Evolutionary conservation across 345 rosid species (phyloP), one percentile per base, ranked within the genome.

Genomic region (Excoecaria agallocha): DNA sequence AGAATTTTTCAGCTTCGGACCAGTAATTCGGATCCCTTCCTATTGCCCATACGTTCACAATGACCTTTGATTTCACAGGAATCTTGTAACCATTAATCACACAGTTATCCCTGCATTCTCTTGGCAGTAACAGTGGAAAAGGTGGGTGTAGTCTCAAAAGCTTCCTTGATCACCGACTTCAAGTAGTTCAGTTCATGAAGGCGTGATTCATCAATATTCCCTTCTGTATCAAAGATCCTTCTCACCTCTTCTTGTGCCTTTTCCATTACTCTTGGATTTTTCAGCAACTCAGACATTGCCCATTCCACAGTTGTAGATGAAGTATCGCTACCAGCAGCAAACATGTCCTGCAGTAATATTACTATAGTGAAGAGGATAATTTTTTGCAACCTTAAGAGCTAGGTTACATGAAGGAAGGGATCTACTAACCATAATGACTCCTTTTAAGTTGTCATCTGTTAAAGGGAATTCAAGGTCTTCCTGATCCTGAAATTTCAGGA

Each of bases 111-210:
- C 74, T 15, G 10, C 74, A 41, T 71, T 59, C 24, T 71, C 67
- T 71, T 9, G 74, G 74, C 3, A 71, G 3, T 30, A 71, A 7
- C 43, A 71, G 25, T 24, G 74, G 74, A 71, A 43, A 4, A 15
- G 74, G 74, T 2, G 74, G 74, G 45, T 71, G 74, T 25, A 71
- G 35, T 59, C 74, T 59, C 15, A 71, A 71, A 56, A 59, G 66
- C 35, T 46, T 71, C 74, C 10, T 71, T 71, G 55, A 71, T 45
- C 3, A 71, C 56, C 20, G 25, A 1, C 25, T 71, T 71, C 16
- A 71, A 59, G 74, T 71, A 71, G 35, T 64, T 30, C 1, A 61
- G n/a, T 61, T 72, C 68, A 12, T n/a, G n/a, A 62, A 72, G 45
- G 13, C 59, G 8, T 6, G 20, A 17, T n/a, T 61, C 75, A n/a